Evolutionary conservation across 805 yeast species (phyloP), one percentile per base, ranked within the genome.

Genomic region (Pichia insulana): DNA sequence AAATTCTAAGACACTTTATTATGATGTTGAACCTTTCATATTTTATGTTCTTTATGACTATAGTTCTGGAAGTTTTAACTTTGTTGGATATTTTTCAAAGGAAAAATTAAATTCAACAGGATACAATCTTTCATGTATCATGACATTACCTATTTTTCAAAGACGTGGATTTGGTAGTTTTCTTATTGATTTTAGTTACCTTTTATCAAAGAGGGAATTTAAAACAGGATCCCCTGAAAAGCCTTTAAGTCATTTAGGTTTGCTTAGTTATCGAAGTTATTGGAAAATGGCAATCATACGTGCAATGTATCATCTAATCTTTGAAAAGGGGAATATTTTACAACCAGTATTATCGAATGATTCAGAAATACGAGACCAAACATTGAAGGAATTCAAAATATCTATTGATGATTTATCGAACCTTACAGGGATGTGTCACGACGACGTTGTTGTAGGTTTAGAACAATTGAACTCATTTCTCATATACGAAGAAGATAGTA

Each of bases 21-120:
- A 87, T 57, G 97, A 92, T 55, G 97, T 90, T 35, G 96, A 92
- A 59, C 96, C 97, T 1, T 90, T 90, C 53, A 74, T 83, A 57
- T 92, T 92, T 57, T 92, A 90, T 61, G 78, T 89, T 2, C 62
- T 92, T 36, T 83, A 90, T 5, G 92, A 83, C 50, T 67, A 73
- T 34, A 84, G 79, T 52, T 18, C 44, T 0, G 50, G 54, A 7
- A 69, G 67, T 15, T 81, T 81, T 56, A 88, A 85, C 55, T 83
- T 92, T 62, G 89, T 89, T 31, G 98, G 98, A 0, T 92, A 92
- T 60, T 92, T 92, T 57, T 84, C 95, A 19, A 92, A 92, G 54
- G 96, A 89, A 54, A 80, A 80, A 52, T 66, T 83, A 46, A 82
- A 80, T 49, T 72, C 79, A 26, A 76, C 90, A 0, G 80, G 76